phyloP scores from a whole-genome alignment of 805 yeast species.

The Torulaspora maleeae region DNA sequence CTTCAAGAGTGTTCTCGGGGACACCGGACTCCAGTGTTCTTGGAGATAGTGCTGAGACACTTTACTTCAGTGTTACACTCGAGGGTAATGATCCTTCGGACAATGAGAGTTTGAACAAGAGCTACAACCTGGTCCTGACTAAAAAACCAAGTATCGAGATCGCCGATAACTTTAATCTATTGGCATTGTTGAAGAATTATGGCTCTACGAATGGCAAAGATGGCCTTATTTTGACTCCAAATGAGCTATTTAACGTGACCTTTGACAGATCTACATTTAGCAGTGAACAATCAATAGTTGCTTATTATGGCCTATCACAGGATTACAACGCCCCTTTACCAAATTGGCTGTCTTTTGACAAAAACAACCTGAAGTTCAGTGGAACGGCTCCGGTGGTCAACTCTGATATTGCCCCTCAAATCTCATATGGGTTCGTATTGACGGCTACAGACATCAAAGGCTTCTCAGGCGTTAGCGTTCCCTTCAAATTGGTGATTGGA shows the following conservation, averaged over 20 bases:
- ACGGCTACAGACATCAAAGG: slow-evolving; percentile 78
- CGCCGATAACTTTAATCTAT: slow-evolving; percentile 39
- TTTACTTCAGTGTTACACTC: slow-evolving; percentile 47
- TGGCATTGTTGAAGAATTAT: slow-evolving; percentile 51
- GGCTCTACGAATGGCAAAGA: slow-evolving; percentile 75
- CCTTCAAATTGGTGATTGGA: slow-evolving; percentile 75
- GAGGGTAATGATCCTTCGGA: slow-evolving; percentile 63
- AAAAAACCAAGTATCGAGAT: slow-evolving; percentile 43
- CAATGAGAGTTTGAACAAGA: slow-evolving; percentile 39
- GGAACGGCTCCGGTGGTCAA: slow-evolving; percentile 88
- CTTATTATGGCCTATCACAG: slow-evolving; percentile 75
- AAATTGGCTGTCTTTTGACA: slow-evolving; percentile 76
- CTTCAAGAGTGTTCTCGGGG: slow-evolving; percentile 61
- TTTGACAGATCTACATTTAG: slow-evolving; percentile 62
- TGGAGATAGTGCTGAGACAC: slow-evolving; percentile 41
- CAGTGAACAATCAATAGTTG: slow-evolving; percentile 45
- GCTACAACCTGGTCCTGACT: slow-evolving; percentile 60
- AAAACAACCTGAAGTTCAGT: slow-evolving; percentile 55
- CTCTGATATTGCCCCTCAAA: slow-evolving; percentile 84
- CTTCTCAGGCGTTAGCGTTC: slow-evolving; percentile 62
- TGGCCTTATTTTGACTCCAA: slow-evolving; percentile 71
- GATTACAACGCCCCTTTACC: slow-evolving; percentile 82
- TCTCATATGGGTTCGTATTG: slow-evolving; percentile 60
- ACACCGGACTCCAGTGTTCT: slow-evolving; percentile 43
- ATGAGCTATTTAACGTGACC: slow-evolving; percentile 56